phyloP scores from a whole-genome alignment of 2,329 filamentous ascomycete species.

The Ophiocordyceps camponoti-leonardi region DNA sequence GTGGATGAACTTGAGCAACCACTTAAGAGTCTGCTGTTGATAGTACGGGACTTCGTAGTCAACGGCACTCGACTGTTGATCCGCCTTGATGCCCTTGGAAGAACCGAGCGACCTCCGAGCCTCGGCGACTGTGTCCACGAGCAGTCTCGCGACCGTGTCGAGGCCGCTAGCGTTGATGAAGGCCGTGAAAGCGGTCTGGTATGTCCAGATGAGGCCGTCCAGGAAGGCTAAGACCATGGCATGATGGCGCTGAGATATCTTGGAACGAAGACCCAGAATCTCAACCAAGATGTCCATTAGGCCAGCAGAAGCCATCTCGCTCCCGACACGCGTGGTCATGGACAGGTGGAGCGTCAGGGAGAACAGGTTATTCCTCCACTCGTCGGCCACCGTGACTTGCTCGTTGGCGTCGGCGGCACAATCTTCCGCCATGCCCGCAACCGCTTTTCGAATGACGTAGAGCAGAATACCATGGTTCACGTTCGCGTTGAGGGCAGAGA shows the following conservation, averaged over 20 bases:
- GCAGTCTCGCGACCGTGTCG: conserved; percentile 76
- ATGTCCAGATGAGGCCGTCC: conserved; percentile 72
- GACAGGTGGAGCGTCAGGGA: conserved; percentile 72
- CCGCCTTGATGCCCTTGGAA: conserved; percentile 53
- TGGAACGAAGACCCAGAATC: conserved; percentile 67
- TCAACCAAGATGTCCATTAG: conserved; percentile 83
- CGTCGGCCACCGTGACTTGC: conserved; percentile 52
- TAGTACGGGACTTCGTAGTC: conserved; percentile 91
- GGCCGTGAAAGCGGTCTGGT: conserved; percentile 68
- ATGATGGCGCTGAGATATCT: conserved; percentile 67
- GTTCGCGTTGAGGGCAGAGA: conserved; percentile 81
- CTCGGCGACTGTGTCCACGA: conserved; percentile 59
- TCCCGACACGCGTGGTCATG: conserved; percentile 54
- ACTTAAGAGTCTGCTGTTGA: conserved; percentile 83
- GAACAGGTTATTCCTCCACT: conserved; percentile 84
- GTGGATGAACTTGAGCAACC: conserved; percentile 89
- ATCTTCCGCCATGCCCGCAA: conserved; percentile 57
- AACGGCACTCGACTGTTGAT: conserved; percentile 60
- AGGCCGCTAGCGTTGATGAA: conserved; percentile 72
- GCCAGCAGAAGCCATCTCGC: conserved; percentile 75
- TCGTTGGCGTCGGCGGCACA: conserved; percentile 34
- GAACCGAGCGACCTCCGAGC: conserved; percentile 48
- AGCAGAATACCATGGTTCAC: conserved; percentile 93
- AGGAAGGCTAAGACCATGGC: conserved; percentile 74
- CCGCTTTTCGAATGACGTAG: conserved; percentile 80